Percentiles rank a stretch among this genome's conserved stretches.
phyloP scores from a whole-genome alignment of 2,329 filamentous ascomycete species.

The Scedosporium minutisporum region DNA sequence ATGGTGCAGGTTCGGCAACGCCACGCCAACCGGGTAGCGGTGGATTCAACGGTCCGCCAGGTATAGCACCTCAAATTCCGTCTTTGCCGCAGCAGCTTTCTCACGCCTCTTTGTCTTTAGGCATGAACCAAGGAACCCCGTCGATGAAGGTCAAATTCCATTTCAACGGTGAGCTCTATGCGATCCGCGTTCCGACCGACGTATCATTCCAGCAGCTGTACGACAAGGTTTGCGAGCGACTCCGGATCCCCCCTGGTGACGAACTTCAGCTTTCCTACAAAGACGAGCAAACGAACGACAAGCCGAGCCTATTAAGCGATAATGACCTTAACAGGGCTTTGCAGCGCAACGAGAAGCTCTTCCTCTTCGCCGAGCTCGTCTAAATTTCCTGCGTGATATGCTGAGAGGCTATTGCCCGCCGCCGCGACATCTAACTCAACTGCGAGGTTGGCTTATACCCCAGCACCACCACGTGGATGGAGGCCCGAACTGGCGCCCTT shows the following conservation, averaged over 20 bases:
- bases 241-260: conserved; percentile 62
- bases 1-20: conserved; percentile 43
- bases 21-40: conserved; percentile 31
- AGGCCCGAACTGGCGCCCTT: too few relatives aligned
- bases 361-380: conserved; percentile 57
- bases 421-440: too few relatives aligned
- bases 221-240: conserved; percentile 74
- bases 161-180: conserved; percentile 84
- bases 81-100: conserved; percentile 39
- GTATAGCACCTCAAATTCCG: conserved; percentile 33
- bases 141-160: conserved; percentile 91
- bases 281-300: conserved; percentile 70
- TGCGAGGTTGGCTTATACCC: too few relatives aligned
- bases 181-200: conserved; percentile 77
- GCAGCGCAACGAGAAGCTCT: conserved; percentile 76
- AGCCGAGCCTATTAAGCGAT: conserved; percentile 66
- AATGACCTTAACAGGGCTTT: conserved; percentile 73
- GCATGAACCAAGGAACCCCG: conserved; percentile 15
- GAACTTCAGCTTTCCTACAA: conserved; percentile 74
- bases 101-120: conserved; percentile 34
- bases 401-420: neutral
- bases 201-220: conserved; percentile 70
- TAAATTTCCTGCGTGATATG: conserved; percentile 17
- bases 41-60: conserved; percentile 22
- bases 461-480: too few relatives aligned